Conservation (phyloP, 768 basidiomycete species). For the Mycena maculata region DNA sequence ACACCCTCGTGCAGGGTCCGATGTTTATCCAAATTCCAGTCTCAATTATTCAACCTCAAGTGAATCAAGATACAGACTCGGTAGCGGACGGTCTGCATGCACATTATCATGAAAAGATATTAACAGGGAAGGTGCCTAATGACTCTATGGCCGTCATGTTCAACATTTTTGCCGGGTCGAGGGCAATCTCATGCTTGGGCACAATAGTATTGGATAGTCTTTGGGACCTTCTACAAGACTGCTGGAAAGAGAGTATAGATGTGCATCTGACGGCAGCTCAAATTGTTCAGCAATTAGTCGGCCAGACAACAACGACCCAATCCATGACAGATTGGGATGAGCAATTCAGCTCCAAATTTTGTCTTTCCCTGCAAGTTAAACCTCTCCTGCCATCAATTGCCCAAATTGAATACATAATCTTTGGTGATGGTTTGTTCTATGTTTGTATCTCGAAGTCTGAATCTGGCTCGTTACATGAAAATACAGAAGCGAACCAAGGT, state of each 20-base stretch:
- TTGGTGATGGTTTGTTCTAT: constrained; percentile 20
- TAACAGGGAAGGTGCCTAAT: constrained; percentile 10
- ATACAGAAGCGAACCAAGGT: too few species aligned
- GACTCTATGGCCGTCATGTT: constrained; percentile 11
- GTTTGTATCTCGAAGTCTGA: too few species aligned
- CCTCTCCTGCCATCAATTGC: constrained; percentile 13
- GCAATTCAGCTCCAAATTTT: constrained; percentile 23
- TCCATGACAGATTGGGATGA: constrained; percentile 19
- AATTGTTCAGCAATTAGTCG: not conserved
- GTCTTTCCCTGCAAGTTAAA: not conserved
- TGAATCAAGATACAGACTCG: too few species aligned
- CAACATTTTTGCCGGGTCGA: not conserved
- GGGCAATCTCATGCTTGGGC: not conserved
- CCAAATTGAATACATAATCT: constrained; percentile 13
- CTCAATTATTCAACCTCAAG: too few species aligned
- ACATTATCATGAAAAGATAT: constrained; percentile 1
- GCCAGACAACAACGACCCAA: constrained; percentile 13
- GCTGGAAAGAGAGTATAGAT: not conserved
- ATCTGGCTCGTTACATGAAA: too few species aligned
- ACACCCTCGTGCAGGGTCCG: constrained; percentile 51
- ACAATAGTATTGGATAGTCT: not conserved
- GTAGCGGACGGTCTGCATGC: too few species aligned
- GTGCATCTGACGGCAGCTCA: constrained; percentile 1
- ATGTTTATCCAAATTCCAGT: constrained; percentile 59
- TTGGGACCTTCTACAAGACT: constrained; percentile 9